These are phyloP conservation scores for Elsinoe perseae DNA, from an alignment of 2,329 filamentous ascomycete genomes.

Conservation along the genomic window DNA sequence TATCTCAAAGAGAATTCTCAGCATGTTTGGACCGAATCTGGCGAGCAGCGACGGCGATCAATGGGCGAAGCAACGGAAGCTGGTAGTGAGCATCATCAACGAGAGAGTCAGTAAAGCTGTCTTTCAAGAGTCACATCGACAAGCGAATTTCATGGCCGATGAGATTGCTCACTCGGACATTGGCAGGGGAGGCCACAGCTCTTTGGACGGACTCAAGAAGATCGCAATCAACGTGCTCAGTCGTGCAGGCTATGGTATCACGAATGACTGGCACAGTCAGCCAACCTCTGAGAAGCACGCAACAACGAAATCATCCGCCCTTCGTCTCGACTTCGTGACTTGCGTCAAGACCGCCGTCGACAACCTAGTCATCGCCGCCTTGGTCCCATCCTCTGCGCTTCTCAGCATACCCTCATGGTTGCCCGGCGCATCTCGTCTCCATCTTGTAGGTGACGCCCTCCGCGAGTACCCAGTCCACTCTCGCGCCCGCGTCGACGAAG, in stretches of 20 bases:
- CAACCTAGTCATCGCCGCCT: slow-evolving; percentile 21
- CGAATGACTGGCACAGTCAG: slow-evolving; percentile 23
- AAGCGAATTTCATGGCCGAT: not conserved
- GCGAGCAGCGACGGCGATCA: slow-evolving; percentile 23
- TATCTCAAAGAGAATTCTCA: not conserved
- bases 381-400: slow-evolving; percentile 25
- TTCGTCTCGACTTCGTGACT: slow-evolving; percentile 22
- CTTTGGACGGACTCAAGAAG: slow-evolving; percentile 30
- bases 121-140: slow-evolving; percentile 24
- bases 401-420: slow-evolving; percentile 22
- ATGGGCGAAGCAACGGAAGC: slow-evolving; percentile 28
- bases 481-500: slow-evolving; percentile 21
- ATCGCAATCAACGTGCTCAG: slow-evolving; percentile 29
- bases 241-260: slow-evolving; percentile 27
- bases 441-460: slow-evolving; percentile 22
- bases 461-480: slow-evolving; percentile 25
- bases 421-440: slow-evolving; percentile 20
- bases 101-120: slow-evolving; percentile 29
- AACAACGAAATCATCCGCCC: slow-evolving; percentile 21
- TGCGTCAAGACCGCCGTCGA: slow-evolving; percentile 26
- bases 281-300: slow-evolving; percentile 19
- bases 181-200: not conserved
- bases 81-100: slow-evolving; percentile 28
- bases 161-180: not conserved
- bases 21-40: slow-evolving; percentile 25